These are phyloP conservation scores for Hibiscus mutabilis DNA, from an alignment of 345 rosid genomes.

Conservation along the genomic window DNA sequence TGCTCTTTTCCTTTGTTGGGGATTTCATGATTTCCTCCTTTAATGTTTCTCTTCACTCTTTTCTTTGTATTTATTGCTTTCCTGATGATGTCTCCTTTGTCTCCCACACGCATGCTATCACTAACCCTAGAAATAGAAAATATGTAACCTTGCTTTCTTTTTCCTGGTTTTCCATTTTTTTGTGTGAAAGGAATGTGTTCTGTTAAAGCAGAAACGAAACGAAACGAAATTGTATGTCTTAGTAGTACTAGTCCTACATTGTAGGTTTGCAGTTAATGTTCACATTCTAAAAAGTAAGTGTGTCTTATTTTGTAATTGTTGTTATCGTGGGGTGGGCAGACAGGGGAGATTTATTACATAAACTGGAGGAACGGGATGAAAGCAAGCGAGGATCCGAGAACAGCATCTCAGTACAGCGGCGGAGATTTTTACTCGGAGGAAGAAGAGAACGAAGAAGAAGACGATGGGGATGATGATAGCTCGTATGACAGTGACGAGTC, in stretches of 20 bases:
- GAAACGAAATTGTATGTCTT: too few species aligned
- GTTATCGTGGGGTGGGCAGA: background rate
- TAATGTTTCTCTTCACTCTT: slow-evolving; percentile 13
- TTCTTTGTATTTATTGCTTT: slow-evolving; percentile 25
- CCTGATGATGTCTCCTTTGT: slow-evolving; percentile 7
- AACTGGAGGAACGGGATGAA: background rate
- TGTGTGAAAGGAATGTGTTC: too few species aligned
- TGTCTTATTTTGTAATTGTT: too few species aligned
- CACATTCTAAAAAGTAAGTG: too few species aligned
- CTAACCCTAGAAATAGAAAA: background rate
- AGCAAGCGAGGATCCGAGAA: slow-evolving; percentile 21
- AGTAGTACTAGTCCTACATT: too few species aligned
- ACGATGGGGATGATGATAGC: slow-evolving; percentile 17
- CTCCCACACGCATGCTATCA: slow-evolving; percentile 6
- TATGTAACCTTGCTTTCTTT: background rate
- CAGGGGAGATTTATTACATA: background rate
- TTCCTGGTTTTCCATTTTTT: too few species aligned
- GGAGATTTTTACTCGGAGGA: slow-evolving; percentile 34
- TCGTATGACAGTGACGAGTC: slow-evolving; percentile 71
- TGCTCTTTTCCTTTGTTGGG: slow-evolving; percentile 5
- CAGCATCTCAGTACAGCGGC: slow-evolving; percentile 24
- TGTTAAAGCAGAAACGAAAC: too few species aligned
- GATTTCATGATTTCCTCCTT: slow-evolving; percentile 14
- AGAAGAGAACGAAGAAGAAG: background rate
- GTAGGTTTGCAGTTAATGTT: too few species aligned